phyloP scores from a whole-genome alignment of 1,139 yeast species.

The Taphrina deformans region DNA sequence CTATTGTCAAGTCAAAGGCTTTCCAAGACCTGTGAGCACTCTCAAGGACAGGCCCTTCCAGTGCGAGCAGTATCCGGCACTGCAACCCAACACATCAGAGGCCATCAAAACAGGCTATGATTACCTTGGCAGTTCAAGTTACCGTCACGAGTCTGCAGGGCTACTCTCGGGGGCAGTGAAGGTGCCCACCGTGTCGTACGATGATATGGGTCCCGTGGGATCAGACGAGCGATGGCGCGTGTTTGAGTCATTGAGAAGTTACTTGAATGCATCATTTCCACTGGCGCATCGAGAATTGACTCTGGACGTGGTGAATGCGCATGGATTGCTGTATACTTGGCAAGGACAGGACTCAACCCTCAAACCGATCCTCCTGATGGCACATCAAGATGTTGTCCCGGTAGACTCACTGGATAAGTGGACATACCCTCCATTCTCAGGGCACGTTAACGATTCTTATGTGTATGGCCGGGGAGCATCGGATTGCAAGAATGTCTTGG shows the following conservation, averaged over 20 bases:
- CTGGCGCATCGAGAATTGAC: slow-evolving; percentile 46
- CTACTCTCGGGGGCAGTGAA: slow-evolving; percentile 9
- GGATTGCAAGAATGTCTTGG: slow-evolving; percentile 62
- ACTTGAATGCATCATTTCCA: background rate
- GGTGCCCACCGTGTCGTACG: slow-evolving; percentile 63
- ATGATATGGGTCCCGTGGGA: slow-evolving; percentile 51
- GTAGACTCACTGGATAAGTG: slow-evolving; percentile 63
- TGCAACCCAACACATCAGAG: background rate
- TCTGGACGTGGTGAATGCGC: slow-evolving; percentile 60
- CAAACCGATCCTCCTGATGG: slow-evolving; percentile 67
- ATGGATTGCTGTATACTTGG: slow-evolving; percentile 71
- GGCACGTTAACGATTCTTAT: slow-evolving; percentile 59
- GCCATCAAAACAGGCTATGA: background rate
- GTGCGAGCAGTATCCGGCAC: background rate
- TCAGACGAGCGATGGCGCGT: slow-evolving; percentile 47
- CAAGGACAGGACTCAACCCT: slow-evolving; percentile 56
- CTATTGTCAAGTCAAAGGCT: background rate
- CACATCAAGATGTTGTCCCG: slow-evolving; percentile 85
- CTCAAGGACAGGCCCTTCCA: background rate
- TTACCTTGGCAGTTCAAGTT: background rate
- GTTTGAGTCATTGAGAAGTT: slow-evolving; percentile 44
- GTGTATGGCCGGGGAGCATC: slow-evolving; percentile 66
- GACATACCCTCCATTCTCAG: slow-evolving; percentile 70
- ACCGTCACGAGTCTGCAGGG: background rate
- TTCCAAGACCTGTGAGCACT: background rate